A percentile compares a stretch with the other conserved stretches of the same genome.
phyloP scores from a whole-genome alignment of 163 green algal species.

The Coccomyxa subellipsoidea region DNA sequence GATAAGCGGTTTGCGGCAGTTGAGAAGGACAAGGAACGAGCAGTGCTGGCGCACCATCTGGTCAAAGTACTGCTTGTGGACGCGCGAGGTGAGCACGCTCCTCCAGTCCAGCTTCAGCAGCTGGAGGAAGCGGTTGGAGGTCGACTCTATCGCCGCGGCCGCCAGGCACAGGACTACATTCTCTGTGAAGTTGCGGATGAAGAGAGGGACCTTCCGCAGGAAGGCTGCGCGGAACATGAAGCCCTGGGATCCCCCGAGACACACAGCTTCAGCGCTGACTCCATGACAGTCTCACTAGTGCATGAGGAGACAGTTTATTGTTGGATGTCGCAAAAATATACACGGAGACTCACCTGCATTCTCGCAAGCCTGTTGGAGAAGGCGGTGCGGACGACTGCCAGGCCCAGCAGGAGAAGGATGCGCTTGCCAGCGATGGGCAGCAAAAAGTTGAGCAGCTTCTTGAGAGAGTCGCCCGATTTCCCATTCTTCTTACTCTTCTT shows the following conservation, averaged over 20 bases:
- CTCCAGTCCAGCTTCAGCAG: constrained; percentile 59
- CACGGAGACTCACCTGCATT: constrained; percentile 33
- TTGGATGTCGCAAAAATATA: not conserved
- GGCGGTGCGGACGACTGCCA: constrained; percentile 52
- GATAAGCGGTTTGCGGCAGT: not conserved
- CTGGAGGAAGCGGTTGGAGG: constrained; percentile 35
- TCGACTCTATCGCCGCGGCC: constrained; percentile 58
- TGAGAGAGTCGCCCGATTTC: constrained; percentile 22
- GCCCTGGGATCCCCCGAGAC: too few species aligned
- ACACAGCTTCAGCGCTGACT: too few species aligned
- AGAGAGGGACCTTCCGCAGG: constrained; percentile 63
- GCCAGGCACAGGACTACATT: constrained; percentile 67
- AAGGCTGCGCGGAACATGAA: constrained; percentile 77
- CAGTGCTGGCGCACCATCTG: constrained; percentile 49
- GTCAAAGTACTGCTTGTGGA: constrained; percentile 62
- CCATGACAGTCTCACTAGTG: too few species aligned
- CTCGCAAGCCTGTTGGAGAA: constrained; percentile 64
- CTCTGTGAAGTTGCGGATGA: constrained; percentile 61
- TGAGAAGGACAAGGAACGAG: too few species aligned
- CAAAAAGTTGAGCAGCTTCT: constrained; percentile 46
- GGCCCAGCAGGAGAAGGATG: constrained; percentile 44
- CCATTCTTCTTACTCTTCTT: not conserved
- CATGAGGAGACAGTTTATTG: not conserved
- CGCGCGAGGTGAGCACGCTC: constrained; percentile 48
- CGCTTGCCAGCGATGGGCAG: constrained; percentile 45